Base-by-base conservation (phyloP, 352 stramenopile species). In the Phytophthora brassicae region DNA sequence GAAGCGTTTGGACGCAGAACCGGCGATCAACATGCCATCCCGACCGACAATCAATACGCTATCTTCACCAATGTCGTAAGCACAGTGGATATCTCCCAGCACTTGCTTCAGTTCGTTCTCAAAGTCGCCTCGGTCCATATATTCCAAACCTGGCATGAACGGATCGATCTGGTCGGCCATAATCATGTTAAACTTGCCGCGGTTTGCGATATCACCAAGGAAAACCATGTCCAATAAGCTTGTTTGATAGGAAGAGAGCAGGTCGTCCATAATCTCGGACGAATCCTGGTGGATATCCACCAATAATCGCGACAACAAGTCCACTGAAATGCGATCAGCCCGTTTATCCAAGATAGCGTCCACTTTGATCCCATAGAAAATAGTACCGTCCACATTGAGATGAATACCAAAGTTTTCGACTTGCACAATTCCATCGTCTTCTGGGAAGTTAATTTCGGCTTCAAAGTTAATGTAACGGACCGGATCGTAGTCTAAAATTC, bases 391-490 rank as follows among this genome's bases (percentile, higher is more conserved):
- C 17, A 86, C 78, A 23, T 87, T 87, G 33, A 90, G 66, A 33
- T 86, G 79, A 55, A 86, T 88, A 3, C 96, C 96, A 75, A 99
- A 98, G 43, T 94, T 98, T 66, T 98, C 95, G 43, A 98, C 89
- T 68, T 98, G 94, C 8, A 97, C 88, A 33, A 98, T 91, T 29
- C 93, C 92, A 29, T 89, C 84, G 31, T 98, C 87, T 72, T 97
- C 92, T 8, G 92, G 85, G 60, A 97, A 98, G 41, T 97, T 85
- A 60, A 98, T 98, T 58, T 98, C 94, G 6, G 95, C 96, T 71
- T 99, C 96, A 71, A 98, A 98, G 72, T 98, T 99, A 46, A 98
- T 97, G 69, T 98, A 96, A 28, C 98, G 96, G 8, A 96, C 95
- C n/a, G 96, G 87, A 24, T 96, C 96, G 64, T 98, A 98, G 68